Percentiles rank a stretch among this genome's conserved stretches.
phyloP scores from a whole-genome alignment of 768 basidiomycete species.

The Clavaria fumosa region DNA sequence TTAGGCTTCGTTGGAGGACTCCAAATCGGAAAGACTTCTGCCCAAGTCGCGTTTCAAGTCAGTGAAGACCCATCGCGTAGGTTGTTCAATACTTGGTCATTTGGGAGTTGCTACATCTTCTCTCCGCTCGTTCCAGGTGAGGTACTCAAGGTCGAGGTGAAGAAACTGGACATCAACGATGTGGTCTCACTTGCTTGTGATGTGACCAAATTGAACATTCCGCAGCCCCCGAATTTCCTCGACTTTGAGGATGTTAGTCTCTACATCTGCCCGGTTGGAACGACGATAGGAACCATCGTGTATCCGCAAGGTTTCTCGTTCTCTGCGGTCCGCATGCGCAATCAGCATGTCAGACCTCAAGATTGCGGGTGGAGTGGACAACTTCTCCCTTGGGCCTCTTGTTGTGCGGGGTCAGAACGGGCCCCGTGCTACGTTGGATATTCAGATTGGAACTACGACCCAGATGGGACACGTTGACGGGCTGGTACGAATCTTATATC shows the following conservation, averaged over 20 bases:
- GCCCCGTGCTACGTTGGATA: neutral
- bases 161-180: slow-evolving; percentile 6
- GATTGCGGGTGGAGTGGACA: slow-evolving; percentile 1
- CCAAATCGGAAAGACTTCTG: no score
- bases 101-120: no score
- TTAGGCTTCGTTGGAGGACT: no score
- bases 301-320: slow-evolving; percentile 4
- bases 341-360: neutral
- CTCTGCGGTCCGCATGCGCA: slow-evolving; percentile 1
- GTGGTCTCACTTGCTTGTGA: slow-evolving; percentile 4
- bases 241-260: slow-evolving; percentile 5
- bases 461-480: slow-evolving; percentile 1
- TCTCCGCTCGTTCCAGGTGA: no score
- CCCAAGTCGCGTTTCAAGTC: no score
- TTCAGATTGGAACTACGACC: slow-evolving; percentile 2
- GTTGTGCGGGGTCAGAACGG: slow-evolving; percentile 3
- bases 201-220: slow-evolving; percentile 3
- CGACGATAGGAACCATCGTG: slow-evolving; percentile 6
- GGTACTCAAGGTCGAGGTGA: slow-evolving; percentile 1
- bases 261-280: slow-evolving; percentile 3
- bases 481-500: neutral
- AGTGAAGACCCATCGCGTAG: no score
- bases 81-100: no score
- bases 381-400: slow-evolving; percentile 4
- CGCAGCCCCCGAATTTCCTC: slow-evolving; percentile 5